A percentile compares a stretch with the other conserved stretches of the same genome.
Conservation (phyloP, 2,329 filamentous ascomycete genomes). For the Neofusicoccum sp. region DNA sequence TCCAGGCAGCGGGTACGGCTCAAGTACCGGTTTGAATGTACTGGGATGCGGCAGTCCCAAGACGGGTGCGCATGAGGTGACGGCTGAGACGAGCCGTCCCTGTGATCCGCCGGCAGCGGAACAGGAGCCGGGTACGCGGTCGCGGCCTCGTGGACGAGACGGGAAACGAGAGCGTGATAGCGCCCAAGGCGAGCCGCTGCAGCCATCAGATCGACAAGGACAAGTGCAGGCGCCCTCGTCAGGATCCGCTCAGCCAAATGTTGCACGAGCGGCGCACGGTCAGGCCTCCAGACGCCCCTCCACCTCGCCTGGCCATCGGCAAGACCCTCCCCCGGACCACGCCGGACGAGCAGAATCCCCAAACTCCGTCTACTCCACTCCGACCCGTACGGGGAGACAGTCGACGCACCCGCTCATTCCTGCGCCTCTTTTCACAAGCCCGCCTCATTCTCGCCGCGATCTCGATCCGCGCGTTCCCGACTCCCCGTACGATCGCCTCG, state of each 20-base stretch:
- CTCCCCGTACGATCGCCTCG: conserved; percentile 12
- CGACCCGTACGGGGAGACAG: not conserved
- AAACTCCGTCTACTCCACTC: not conserved
- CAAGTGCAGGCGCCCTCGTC: conserved; percentile 11
- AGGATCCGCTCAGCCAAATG: conserved; percentile 8
- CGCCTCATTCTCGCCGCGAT: conserved; percentile 11
- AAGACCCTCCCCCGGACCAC: not conserved
- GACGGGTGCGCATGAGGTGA: not conserved
- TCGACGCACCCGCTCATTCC: conserved; percentile 12
- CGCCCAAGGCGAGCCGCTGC: not conserved
- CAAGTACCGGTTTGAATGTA: not conserved
- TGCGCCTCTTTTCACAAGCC: conserved; percentile 13
- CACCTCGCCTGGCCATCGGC: not conserved
- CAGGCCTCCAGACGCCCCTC: conserved; percentile 13
- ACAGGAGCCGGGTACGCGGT: not conserved
- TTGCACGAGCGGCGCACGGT: conserved; percentile 8
- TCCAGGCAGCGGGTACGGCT: conserved; percentile 13
- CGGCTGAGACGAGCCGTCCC: not conserved
- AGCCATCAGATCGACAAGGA: conserved; percentile 12
- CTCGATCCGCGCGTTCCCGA: conserved; percentile 14
- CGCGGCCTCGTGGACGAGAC: not conserved
- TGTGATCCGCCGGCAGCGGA: not conserved
- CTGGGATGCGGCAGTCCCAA: not conserved
- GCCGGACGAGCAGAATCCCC: not conserved
- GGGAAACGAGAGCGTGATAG: not conserved